A percentile compares a stretch with the other conserved stretches of the same genome.
Evolutionary conservation across 2,329 filamentous ascomycete species (phyloP).

Genomic region (Macrophomina phaseolina): DNA sequence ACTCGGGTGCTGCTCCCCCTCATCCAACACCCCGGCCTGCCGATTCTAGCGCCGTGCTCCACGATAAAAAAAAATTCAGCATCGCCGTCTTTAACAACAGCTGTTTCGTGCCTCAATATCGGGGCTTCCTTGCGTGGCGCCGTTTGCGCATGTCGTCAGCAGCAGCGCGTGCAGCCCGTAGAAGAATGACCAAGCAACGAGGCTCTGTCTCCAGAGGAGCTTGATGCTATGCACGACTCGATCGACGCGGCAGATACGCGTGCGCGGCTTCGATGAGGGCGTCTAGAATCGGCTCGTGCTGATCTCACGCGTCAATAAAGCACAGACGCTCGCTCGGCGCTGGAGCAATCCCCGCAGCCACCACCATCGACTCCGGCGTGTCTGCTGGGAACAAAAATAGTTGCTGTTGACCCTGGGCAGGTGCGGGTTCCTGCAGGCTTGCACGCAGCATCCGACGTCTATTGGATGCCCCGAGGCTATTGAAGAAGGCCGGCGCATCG

Average conservation of each 20-base stretch:
- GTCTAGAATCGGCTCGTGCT: slow-evolving; percentile 6
- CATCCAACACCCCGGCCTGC: neutral
- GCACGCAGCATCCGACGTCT: neutral
- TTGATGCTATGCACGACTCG: neutral
- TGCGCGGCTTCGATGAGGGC: neutral
- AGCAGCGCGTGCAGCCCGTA: neutral
- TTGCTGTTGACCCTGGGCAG: neutral
- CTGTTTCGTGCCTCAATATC: neutral
- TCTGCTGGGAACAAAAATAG: neutral
- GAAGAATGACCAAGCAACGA: too few relatives aligned
- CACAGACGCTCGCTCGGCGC: neutral
- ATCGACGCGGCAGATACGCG: neutral
- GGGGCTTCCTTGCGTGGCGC: neutral
- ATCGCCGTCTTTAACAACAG: neutral
- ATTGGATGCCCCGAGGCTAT: neutral
- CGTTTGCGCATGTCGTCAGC: neutral
- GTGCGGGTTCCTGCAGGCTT: slow-evolving; percentile 14
- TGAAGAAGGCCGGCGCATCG: neutral
- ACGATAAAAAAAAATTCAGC: neutral
- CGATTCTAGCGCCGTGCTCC: neutral
- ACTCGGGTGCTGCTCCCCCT: neutral
- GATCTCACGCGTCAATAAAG: slow-evolving; percentile 22
- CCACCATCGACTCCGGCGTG: neutral
- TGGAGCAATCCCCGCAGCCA: neutral
- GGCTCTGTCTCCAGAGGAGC: neutral